Evolutionary conservation across 768 basidiomycete genomes (phyloP), one percentile per base, ranked within the genome.

Genomic region (Russula earlei): DNA sequence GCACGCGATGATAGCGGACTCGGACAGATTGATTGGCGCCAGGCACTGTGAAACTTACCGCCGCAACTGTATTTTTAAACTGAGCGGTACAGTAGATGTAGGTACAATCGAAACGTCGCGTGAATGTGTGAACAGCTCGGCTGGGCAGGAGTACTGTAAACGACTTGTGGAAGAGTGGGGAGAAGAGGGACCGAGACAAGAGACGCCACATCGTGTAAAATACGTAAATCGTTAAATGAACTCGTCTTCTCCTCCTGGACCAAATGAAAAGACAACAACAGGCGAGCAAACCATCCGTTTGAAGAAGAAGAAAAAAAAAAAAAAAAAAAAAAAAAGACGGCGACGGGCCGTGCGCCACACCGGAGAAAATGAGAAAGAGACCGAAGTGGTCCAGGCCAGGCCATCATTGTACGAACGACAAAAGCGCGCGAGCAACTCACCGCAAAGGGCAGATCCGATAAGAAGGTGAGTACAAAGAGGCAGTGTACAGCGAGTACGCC

Each of bases 1-100:
- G 50, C 50, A 56, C 56, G 50, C 56, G 56, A 57, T 57, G 56
- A 57, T 57, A 47, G 24, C 56, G 56, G 56, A 52, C 36, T 47
- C 38, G 41, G 50, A 54, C 44, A 46, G 34, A 36, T 53, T 54
- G 34, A 36, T 53, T 54, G 52, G n/a, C 53, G 53, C 53, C 53
- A 54, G 53, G 53, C 27, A 54, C 53, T 34, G 10, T 15, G 19
- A 46, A 15, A n/a, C n/a, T n/a, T n/a, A n/a, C n/a, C n/a, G n/a
- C n/a, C n/a, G n/a, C n/a, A n/a, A n/a, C n/a, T n/a, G n/a, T n/a
- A n/a, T n/a, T n/a, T n/a, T n/a, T n/a, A n/a, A n/a, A n/a, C n/a
- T n/a, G n/a, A n/a, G n/a, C n/a, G n/a, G n/a, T n/a, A n/a, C n/a
- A n/a, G n/a, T n/a, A n/a, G n/a, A n/a, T n/a, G n/a, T n/a, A n/a